Evolutionary conservation across 2,329 filamentous ascomycete species (phyloP), one percentile per base, ranked within the genome.

Genomic region (Immersiporthe knoxdaviesiana): DNA sequence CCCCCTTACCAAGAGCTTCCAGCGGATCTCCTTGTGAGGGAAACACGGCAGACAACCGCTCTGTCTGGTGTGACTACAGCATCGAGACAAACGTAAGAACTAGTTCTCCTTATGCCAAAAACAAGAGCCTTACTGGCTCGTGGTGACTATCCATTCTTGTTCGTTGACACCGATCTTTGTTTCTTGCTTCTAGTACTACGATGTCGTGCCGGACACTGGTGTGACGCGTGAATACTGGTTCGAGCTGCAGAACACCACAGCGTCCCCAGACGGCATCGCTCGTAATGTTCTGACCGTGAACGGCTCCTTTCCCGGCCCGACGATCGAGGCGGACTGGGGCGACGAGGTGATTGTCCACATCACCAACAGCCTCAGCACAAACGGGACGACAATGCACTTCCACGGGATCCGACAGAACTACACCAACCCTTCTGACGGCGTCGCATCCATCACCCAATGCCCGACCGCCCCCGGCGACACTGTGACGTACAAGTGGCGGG

Each of bases 401-500:
- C 80, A 82, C 63, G 80, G 80, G 7, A 65, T 81, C 3, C 74
- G 79, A 16, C 77, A 79, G 68, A 74, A 76, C 54, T 72, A 77
- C 70, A 79, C 74, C 6, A 81, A 86, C 72, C 87, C 84, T 84
- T 84, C 52, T 24, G 66, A 67, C 11, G 63, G 32, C 24, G 61
- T 63, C n/a, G 2, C 7, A 5, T 44, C 39, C 11, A 77, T 85
- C 24, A 85, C 81, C 0, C 80, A 85, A 71, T 85, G 84, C 66
- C 84, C 85, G 0, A 78, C 83, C 30, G 79, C 85, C 0, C 84
- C 85, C 0, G 85, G 85, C 0, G 73, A 83, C 5, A 80, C 80
- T 1, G 81, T 83, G 54, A 88, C 85, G 1, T 91, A 91, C 77
- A 84, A 77, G 6, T 90, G 85, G 79, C 81, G 81, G 59, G 85